phyloP scores from a whole-genome alignment of 2,329 filamentous ascomycete genomes.

The Penicillium thymicola region DNA sequence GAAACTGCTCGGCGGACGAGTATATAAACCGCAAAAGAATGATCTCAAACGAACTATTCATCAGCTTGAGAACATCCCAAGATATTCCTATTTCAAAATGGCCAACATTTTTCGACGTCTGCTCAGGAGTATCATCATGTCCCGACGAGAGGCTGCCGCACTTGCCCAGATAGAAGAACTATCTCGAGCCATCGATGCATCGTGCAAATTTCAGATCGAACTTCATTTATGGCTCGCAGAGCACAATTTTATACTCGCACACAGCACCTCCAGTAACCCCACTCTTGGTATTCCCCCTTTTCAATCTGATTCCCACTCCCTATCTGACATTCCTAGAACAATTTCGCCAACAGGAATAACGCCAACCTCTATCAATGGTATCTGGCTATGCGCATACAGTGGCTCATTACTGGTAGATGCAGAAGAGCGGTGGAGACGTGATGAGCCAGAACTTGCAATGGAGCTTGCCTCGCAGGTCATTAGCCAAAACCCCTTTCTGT shows the following conservation, averaged over 20 bases:
- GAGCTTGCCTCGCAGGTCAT: conserved; percentile 6
- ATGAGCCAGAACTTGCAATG: conserved; percentile 10
- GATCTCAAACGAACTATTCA: neutral
- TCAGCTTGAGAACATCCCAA: neutral
- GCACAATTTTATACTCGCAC: conserved; percentile 13
- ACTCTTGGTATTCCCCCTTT: neutral
- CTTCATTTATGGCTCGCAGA: conserved; percentile 8
- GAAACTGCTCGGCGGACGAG: neutral
- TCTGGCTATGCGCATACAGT: conserved; percentile 16
- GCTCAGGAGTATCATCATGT: neutral
- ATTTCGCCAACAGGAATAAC: neutral
- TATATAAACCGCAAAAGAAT: neutral
- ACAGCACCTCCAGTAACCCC: conserved; percentile 4
- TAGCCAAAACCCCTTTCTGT: conserved; percentile 4
- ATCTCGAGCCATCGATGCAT: conserved; percentile 2
- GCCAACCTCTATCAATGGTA: conserved; percentile 15
- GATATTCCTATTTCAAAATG: neutral
- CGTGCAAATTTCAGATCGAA: conserved; percentile 5
- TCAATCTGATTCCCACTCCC: neutral
- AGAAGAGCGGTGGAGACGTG: conserved; percentile 14
- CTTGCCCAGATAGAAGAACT: conserved; percentile 4
- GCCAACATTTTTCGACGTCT: neutral
- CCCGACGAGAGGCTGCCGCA: too few species aligned
- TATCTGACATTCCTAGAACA: neutral
- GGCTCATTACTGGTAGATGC: conserved; percentile 9